These are phyloP conservation scores for Thalassiosira hispida DNA, from an alignment of 352 stramenopile species.

Conservation along the genomic window DNA sequence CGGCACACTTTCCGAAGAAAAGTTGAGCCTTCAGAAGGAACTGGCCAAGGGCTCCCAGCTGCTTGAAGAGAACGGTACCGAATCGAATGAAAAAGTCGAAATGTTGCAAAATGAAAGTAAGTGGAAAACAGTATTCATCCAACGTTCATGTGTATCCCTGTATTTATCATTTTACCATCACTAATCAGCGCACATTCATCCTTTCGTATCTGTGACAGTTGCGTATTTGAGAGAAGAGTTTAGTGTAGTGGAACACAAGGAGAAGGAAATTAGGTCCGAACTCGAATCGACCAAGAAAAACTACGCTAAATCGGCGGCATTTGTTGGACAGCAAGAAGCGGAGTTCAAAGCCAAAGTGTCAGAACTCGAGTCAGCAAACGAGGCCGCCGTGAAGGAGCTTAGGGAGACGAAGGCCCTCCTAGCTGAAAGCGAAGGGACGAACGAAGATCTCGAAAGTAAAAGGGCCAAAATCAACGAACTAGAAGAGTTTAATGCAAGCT, in stretches of 20 bases:
- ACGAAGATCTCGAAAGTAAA: conserved; percentile 14
- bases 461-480: conserved; percentile 15
- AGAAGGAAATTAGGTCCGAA: conserved; percentile 1
- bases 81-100: conserved; percentile 21
- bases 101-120: conserved; percentile 30
- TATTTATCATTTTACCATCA: too few species aligned
- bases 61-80: not conserved
- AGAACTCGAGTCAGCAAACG: conserved; percentile 13
- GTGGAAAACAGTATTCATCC: too few species aligned
- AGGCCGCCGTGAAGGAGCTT: not conserved
- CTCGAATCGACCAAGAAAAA: not conserved
- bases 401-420: not conserved
- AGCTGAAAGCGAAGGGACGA: not conserved
- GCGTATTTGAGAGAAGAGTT: conserved; percentile 3
- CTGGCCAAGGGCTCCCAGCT: conserved; percentile 6
- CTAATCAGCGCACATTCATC: too few species aligned
- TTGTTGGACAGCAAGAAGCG: not conserved
- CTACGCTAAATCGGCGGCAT: not conserved
- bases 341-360: conserved; percentile 3
- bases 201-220: not conserved
- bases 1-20: conserved; percentile 16
- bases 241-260: conserved; percentile 7
- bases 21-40: conserved; percentile 11
- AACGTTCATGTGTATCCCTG: too few species aligned
- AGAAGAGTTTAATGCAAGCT: not conserved